A percentile compares a stretch with the other conserved stretches of the same genome.
phyloP scores from a whole-genome alignment of 83 land plant species.

The Isoetes engelmannii region DNA sequence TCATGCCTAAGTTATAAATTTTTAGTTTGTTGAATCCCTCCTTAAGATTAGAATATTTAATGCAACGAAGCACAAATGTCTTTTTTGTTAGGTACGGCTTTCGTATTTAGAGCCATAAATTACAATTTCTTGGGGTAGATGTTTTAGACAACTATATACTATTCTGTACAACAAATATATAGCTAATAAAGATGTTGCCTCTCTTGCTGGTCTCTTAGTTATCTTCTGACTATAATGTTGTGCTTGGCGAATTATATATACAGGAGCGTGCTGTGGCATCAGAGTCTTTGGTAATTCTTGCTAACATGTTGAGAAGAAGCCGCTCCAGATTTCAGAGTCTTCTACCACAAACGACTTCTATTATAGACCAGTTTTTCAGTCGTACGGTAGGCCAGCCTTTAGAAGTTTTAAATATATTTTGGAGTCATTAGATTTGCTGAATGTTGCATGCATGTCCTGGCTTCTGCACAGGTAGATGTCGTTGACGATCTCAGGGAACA shows the following conservation, averaged over 20 bases:
- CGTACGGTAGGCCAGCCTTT: constrained; percentile 46
- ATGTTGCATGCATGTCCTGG: background rate
- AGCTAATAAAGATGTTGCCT: too few species aligned
- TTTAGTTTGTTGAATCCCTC: too few species aligned
- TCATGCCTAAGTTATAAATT: too few species aligned
- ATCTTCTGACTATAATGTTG: too few species aligned
- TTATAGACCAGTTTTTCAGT: constrained; percentile 69
- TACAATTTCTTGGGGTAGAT: too few species aligned
- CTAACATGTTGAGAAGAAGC: constrained; percentile 56
- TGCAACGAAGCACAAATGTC: too few species aligned
- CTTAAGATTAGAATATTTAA: too few species aligned
- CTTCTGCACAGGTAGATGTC: constrained; percentile 55
- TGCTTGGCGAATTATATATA: constrained; percentile 7
- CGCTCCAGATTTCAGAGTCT: constrained; percentile 63
- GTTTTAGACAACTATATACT: too few species aligned
- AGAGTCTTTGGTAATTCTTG: constrained; percentile 64
- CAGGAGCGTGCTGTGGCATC: constrained; percentile 87
- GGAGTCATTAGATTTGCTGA: background rate
- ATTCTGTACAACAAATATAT: too few species aligned
- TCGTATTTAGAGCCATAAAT: too few species aligned
- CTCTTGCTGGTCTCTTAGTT: too few species aligned
- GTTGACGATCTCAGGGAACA: constrained; percentile 75
- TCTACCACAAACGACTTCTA: constrained; percentile 54
- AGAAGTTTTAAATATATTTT: background rate
- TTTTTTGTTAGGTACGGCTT: too few species aligned